Evolutionary conservation across 1,284 basidiomycete genomes (phyloP).

Genomic region (Ceratobasidium sp.): DNA sequence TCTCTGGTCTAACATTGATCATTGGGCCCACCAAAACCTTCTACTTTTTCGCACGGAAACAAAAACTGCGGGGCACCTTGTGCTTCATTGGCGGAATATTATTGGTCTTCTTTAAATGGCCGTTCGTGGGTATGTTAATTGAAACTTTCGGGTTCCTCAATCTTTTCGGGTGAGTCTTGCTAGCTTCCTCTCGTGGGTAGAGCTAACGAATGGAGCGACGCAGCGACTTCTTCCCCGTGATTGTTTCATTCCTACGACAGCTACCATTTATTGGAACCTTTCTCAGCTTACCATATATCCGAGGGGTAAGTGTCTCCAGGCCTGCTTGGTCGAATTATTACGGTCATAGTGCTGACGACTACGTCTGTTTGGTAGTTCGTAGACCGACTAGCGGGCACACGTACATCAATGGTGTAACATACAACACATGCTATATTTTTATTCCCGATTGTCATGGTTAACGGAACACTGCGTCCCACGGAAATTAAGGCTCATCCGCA

Average conservation of each 20-base stretch:
- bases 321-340: background rate
- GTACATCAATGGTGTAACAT: conserved; percentile 76
- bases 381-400: conserved; percentile 80
- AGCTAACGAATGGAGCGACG: conserved; percentile 28
- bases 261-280: conserved; percentile 92
- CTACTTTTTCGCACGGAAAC: conserved; percentile 96
- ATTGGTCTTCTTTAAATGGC: conserved; percentile 92
- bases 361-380: conserved; percentile 64
- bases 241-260: conserved; percentile 95
- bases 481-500: too few relatives aligned
- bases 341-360: conserved; percentile 4
- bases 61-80: conserved; percentile 94
- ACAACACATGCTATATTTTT: conserved; percentile 5
- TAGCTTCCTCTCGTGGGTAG: background rate
- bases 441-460: background rate
- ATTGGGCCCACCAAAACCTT: conserved; percentile 97
- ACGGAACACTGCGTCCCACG: too few relatives aligned
- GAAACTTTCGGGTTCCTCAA: conserved; percentile 98
- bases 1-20: conserved; percentile 92
- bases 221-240: conserved; percentile 99
- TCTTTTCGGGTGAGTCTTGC: conserved; percentile 86
- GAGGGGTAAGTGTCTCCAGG: conserved; percentile 57
- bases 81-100: conserved; percentile 93
- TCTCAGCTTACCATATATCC: conserved; percentile 88
- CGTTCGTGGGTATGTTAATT: conserved; percentile 91